These are phyloP conservation scores for Epicoccum sorghinum DNA, from an alignment of 2,329 filamentous ascomycete genomes.

Conservation along the genomic window DNA sequence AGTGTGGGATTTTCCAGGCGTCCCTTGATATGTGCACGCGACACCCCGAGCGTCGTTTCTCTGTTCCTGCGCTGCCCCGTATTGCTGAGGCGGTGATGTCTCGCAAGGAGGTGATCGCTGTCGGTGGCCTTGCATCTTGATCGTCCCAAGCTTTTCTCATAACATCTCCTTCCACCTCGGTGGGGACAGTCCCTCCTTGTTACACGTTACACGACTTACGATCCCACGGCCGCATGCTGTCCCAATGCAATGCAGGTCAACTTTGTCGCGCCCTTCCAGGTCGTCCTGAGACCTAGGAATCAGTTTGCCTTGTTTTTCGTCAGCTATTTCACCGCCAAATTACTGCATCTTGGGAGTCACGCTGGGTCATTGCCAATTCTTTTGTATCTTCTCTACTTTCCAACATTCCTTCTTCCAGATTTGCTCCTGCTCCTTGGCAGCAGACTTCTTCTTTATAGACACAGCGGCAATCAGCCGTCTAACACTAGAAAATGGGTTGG, in stretches of 20 bases:
- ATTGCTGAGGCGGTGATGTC: slow-evolving; percentile 8
- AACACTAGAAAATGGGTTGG: slow-evolving; percentile 10
- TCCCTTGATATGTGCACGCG: slow-evolving; percentile 13
- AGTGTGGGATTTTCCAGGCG: slow-evolving; percentile 1
- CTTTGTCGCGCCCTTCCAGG: slow-evolving; percentile 22
- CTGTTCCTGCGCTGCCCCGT: slow-evolving; percentile 4
- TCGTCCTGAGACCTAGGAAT: slow-evolving; percentile 17
- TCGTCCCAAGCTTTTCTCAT: neutral
- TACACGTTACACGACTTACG: slow-evolving; percentile 12
- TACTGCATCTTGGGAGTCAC: slow-evolving; percentile 26
- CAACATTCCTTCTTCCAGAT: slow-evolving; percentile 23
- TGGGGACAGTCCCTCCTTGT: neutral
- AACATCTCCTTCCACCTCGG: neutral
- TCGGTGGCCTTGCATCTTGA: slow-evolving; percentile 4
- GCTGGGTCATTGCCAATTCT: slow-evolving; percentile 21
- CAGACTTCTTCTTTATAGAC: slow-evolving; percentile 21
- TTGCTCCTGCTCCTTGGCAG: slow-evolving; percentile 22
- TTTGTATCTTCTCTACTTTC: slow-evolving; percentile 24
- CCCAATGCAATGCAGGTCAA: slow-evolving; percentile 23
- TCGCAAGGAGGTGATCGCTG: slow-evolving; percentile 4
- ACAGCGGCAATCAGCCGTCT: slow-evolving; percentile 19
- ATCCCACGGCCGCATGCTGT: slow-evolving; percentile 7
- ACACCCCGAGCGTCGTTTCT: slow-evolving; percentile 6
- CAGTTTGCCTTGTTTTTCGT: slow-evolving; percentile 25
- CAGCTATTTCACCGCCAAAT: slow-evolving; percentile 23